phyloP scores from a whole-genome alignment of 2,329 filamentous ascomycete species.

The Pseudogymnoascus sp. region DNA sequence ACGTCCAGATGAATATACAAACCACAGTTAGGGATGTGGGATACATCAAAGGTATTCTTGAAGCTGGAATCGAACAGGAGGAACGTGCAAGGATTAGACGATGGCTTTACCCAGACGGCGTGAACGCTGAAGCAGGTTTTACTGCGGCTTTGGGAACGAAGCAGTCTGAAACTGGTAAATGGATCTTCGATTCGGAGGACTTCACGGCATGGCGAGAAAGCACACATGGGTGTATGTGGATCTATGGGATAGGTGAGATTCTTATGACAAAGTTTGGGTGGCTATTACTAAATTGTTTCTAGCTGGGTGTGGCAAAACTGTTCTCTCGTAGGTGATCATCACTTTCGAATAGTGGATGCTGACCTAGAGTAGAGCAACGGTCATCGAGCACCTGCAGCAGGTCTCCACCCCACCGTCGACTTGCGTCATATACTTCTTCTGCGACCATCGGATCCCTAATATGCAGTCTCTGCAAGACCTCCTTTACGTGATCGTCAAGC shows the following conservation, averaged over 20 bases:
- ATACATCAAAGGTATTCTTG: conserved; percentile 8
- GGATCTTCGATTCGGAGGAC: conserved; percentile 9
- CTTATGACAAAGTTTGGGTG: not conserved
- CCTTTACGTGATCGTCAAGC: conserved; percentile 10
- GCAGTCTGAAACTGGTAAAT: conserved; percentile 10
- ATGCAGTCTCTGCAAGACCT: conserved; percentile 10
- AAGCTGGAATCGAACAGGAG: conserved; percentile 8
- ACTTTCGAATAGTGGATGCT: not conserved
- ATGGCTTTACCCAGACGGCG: conserved; percentile 14
- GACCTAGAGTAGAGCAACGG: not conserved
- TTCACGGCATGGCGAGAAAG: conserved; percentile 11
- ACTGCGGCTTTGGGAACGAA: conserved; percentile 1
- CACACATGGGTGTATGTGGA: conserved; percentile 8
- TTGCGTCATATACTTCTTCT: conserved; percentile 13
- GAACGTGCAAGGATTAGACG: conserved; percentile 1
- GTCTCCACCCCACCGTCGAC: not conserved
- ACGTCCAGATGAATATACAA: not conserved
- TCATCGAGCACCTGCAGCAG: conserved; percentile 1
- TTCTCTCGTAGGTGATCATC: conserved; percentile 11
- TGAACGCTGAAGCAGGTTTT: conserved; percentile 9
- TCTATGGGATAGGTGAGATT: conserved; percentile 11
- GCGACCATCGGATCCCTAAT: conserved; percentile 10
- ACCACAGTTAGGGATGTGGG: not conserved
- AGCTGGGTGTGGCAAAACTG: conserved; percentile 13
- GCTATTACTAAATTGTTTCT: not conserved